A percentile compares a stretch with the other conserved stretches of the same genome.
Evolutionary conservation across 306 rosid genomes (phyloP).

Genomic region (Luffa aegyptiaca): DNA sequence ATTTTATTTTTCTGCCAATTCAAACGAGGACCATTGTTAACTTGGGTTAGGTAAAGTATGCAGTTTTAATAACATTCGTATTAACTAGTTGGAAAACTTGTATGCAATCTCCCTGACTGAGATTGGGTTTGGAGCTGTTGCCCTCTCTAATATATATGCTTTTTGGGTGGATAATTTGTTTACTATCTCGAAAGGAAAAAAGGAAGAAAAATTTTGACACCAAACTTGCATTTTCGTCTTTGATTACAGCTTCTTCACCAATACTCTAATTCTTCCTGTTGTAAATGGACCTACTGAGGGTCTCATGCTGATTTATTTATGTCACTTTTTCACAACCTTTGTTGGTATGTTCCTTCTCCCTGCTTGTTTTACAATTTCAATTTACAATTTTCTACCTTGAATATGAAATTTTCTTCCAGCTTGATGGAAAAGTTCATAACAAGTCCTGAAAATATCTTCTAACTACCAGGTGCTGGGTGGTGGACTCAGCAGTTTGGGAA

Average conservation of each 20-base stretch:
- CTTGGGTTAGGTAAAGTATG: background rate
- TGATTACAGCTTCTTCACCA: slow-evolving; percentile 71
- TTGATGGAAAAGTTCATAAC: background rate
- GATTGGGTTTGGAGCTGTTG: background rate
- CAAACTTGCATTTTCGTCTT: background rate
- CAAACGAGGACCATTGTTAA: background rate
- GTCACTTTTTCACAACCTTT: slow-evolving; percentile 70
- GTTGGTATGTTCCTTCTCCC: slow-evolving; percentile 53
- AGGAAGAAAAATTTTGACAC: background rate
- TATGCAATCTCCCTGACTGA: background rate
- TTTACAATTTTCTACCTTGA: background rate
- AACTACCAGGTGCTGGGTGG: slow-evolving; percentile 79
- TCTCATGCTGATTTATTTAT: slow-evolving; percentile 63
- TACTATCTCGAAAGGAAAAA: background rate
- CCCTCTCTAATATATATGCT: background rate
- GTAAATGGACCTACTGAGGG: slow-evolving; percentile 98
- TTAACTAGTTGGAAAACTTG: background rate
- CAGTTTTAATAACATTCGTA: background rate
- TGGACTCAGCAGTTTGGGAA: slow-evolving; percentile 70
- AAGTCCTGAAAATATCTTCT: background rate
- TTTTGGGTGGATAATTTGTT: background rate
- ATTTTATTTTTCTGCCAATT: background rate
- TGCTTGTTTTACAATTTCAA: background rate
- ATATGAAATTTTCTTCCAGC: background rate
- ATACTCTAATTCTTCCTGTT: slow-evolving; percentile 79